Percentiles rank a stretch among this genome's conserved stretches.
Evolutionary conservation across 768 basidiomycete species (phyloP).

Genomic region (Calocybe cyanea): DNA sequence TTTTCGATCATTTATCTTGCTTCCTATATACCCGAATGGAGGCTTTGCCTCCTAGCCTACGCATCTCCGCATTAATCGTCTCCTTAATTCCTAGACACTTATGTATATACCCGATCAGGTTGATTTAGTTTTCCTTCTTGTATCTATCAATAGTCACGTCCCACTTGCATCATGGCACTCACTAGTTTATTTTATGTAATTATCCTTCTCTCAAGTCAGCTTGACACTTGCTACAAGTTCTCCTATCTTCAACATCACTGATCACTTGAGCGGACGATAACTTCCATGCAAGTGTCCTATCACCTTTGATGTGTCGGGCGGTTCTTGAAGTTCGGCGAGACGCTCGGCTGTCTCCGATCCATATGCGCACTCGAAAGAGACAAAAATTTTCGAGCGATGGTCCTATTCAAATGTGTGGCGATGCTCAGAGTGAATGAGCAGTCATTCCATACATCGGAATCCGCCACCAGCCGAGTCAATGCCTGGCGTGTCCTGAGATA

Average conservation of each 20-base stretch:
- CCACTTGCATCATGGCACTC: conserved; percentile 20
- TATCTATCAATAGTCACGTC: conserved; percentile 15
- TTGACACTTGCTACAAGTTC: not conserved
- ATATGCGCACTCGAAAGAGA: too few relatives aligned
- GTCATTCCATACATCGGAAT: too few relatives aligned
- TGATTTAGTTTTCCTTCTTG: conserved; percentile 19
- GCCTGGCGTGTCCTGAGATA: too few relatives aligned
- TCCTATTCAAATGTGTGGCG: not conserved
- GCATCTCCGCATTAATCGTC: conserved; percentile 29
- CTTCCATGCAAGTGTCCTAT: too few relatives aligned
- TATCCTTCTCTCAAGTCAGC: conserved; percentile 12
- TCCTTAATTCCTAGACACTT: conserved; percentile 32
- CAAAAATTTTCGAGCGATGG: too few relatives aligned
- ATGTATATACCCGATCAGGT: conserved; percentile 29
- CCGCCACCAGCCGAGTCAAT: too few relatives aligned
- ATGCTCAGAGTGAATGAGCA: too few relatives aligned
- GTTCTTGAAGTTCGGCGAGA: too few relatives aligned
- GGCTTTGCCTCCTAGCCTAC: conserved; percentile 27
- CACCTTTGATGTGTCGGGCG: too few relatives aligned
- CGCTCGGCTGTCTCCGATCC: too few relatives aligned
- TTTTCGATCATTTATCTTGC: conserved; percentile 36
- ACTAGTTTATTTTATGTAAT: conserved; percentile 18
- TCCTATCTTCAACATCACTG: not conserved
- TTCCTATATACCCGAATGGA: conserved; percentile 34
- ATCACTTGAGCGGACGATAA: too few relatives aligned